These are phyloP conservation scores for Boletus bicolor DNA, from an alignment of 768 basidiomycete species.

Conservation along the genomic window DNA sequence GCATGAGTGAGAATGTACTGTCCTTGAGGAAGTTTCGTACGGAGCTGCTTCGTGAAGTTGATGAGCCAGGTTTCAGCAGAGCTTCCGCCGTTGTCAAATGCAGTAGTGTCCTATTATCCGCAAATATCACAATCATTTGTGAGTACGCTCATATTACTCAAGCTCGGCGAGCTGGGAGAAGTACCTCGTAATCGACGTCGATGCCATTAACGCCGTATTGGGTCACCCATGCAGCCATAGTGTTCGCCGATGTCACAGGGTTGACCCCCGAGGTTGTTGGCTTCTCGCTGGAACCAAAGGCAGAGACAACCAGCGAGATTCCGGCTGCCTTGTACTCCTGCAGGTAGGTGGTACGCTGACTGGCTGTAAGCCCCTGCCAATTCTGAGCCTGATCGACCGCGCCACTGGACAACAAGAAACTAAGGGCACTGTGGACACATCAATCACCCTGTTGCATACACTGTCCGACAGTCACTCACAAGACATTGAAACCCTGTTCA, in stretches of 20 bases:
- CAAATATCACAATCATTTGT: not conserved
- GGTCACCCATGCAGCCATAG: slow-evolving; percentile 45
- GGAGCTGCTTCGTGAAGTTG: slow-evolving; percentile 31
- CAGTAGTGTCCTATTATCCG: slow-evolving; percentile 28
- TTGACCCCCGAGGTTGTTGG: slow-evolving; percentile 43
- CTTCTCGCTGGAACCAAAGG: slow-evolving; percentile 44
- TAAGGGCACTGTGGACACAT: slow-evolving; percentile 31
- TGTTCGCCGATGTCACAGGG: slow-evolving; percentile 38
- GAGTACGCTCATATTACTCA: not conserved
- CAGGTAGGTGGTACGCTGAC: slow-evolving; percentile 40
- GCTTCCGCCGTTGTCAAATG: slow-evolving; percentile 35
- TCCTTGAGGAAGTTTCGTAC: slow-evolving; percentile 30
- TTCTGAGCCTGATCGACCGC: slow-evolving; percentile 44
- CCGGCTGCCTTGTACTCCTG: slow-evolving; percentile 51
- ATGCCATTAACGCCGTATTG: slow-evolving; percentile 49
- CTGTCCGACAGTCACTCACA: slow-evolving; percentile 18
- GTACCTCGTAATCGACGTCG: slow-evolving; percentile 52
- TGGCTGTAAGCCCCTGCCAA: slow-evolving; percentile 40
- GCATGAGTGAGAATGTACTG: slow-evolving; percentile 35
- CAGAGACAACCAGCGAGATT: slow-evolving; percentile 56
- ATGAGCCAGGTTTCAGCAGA: slow-evolving; percentile 36
- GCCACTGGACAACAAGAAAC: slow-evolving; percentile 42
- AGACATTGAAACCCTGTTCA: slow-evolving; percentile 35
- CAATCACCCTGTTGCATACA: not conserved
- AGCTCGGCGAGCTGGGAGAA: not conserved